Conservation (phyloP, 805 yeast genomes). For the Saccharomycopsis sp. region DNA sequence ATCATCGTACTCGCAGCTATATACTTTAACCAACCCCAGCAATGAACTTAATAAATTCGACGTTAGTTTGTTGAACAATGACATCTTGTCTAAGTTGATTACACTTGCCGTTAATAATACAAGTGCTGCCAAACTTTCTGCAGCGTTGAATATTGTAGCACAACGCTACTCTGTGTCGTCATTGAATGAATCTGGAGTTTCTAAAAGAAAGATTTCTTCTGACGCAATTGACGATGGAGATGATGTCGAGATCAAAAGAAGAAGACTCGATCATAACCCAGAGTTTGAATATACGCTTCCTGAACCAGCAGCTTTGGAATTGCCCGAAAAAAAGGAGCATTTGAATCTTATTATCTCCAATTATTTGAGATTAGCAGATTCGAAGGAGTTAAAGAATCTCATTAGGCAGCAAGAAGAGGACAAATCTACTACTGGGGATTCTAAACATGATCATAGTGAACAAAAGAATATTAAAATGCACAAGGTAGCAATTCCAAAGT, state of each 20-base stretch:
- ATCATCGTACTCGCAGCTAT: conserved; percentile 55
- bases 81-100: conserved; percentile 58
- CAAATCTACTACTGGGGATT: conserved; percentile 16
- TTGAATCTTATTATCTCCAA: conserved; percentile 52
- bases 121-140: conserved; percentile 45
- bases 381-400: conserved; percentile 18
- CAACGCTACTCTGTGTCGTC: conserved; percentile 43
- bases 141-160: conserved; percentile 63
- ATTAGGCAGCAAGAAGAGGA: conserved; percentile 19
- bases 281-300: conserved; percentile 46
- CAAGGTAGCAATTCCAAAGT: conserved; percentile 36
- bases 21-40: conserved; percentile 53
- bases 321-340: conserved; percentile 51
- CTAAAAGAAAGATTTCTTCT: conserved; percentile 21
- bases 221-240: conserved; percentile 22
- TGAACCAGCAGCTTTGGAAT: conserved; percentile 46
- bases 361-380: conserved; percentile 44
- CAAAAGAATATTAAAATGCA: conserved; percentile 22
- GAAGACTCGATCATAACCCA: conserved; percentile 24
- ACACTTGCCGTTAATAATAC: conserved; percentile 56
- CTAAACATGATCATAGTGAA: conserved; percentile 20
- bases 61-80: conserved; percentile 58
- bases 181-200: conserved; percentile 27
- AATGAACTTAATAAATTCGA: conserved; percentile 65
- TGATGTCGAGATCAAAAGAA: conserved; percentile 21